These are phyloP conservation scores for Phytopythium boreale DNA, from an alignment of 352 stramenopile genomes.

Conservation along the genomic window DNA sequence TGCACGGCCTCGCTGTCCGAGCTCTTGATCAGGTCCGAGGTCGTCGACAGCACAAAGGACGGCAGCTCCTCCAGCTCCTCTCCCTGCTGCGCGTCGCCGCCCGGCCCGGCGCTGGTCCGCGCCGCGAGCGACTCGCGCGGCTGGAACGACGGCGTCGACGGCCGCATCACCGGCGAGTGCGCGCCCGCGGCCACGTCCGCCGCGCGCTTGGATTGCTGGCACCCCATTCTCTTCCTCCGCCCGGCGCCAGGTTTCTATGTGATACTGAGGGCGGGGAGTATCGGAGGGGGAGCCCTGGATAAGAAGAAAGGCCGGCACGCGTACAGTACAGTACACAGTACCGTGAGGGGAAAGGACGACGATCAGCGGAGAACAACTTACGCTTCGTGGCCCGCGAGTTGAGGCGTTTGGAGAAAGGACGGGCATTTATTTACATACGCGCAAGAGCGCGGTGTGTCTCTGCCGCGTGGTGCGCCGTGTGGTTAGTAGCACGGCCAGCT, in stretches of 20 bases:
- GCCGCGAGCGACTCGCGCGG: constrained; percentile 5
- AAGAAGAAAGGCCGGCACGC: constrained; percentile 2
- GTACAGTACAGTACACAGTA: too few species aligned
- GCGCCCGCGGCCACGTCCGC: constrained; percentile 11
- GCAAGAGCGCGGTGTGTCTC: neutral
- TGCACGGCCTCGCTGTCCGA: constrained; percentile 57
- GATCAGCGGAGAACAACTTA: neutral
- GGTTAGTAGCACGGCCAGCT: neutral
- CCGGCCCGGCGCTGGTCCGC: constrained; percentile 15
- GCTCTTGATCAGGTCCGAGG: constrained; percentile 36
- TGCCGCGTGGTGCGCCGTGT: constrained; percentile 1
- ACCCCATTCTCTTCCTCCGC: constrained; percentile 39
- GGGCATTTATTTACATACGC: neutral
- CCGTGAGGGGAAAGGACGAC: neutral
- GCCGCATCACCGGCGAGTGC: constrained; percentile 17
- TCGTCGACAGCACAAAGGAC: constrained; percentile 48
- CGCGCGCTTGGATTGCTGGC: constrained; percentile 53
- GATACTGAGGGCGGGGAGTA: neutral
- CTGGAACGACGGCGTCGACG: constrained; percentile 28
- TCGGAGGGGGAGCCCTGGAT: neutral
- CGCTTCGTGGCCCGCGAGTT: neutral
- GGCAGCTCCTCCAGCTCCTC: constrained; percentile 26
- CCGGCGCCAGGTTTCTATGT: neutral
- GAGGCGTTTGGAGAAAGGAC: neutral
- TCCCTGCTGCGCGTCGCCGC: constrained; percentile 11